A percentile compares a stretch with the other conserved stretches of the same genome.
Evolutionary conservation across 1,139 yeast species (phyloP).

Genomic region (Protomyces pachydermus): DNA sequence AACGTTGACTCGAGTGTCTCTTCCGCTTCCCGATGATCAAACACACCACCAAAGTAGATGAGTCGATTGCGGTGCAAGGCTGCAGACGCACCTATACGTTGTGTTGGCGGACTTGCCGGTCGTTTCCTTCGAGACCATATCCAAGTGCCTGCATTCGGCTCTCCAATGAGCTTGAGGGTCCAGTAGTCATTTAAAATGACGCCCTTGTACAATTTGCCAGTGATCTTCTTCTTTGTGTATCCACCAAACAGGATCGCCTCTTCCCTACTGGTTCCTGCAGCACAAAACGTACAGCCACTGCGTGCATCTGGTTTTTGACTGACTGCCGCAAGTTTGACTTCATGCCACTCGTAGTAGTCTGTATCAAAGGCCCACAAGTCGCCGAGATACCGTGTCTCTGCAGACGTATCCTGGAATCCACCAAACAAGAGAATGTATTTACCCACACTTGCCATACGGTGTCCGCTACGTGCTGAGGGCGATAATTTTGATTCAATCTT

Average conservation of each 20-base stretch:
- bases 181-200: conserved; percentile 85
- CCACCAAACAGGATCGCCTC: conserved; percentile 93
- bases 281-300: conserved; percentile 85
- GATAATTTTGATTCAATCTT: conserved; percentile 70
- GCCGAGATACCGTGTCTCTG: conserved; percentile 71
- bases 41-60: conserved; percentile 90
- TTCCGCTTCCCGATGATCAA: conserved; percentile 90
- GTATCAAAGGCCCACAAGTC: conserved; percentile 94
- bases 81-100: conserved; percentile 93
- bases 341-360: conserved; percentile 82
- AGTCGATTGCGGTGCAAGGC: conserved; percentile 90
- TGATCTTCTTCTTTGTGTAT: conserved; percentile 85
- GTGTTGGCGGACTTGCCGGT: conserved; percentile 69
- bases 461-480: conserved; percentile 89
- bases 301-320: conserved; percentile 84
- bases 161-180: conserved; percentile 82
- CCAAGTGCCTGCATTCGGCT: conserved; percentile 54
- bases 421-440: conserved; percentile 80
- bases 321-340: conserved; percentile 78
- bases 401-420: conserved; percentile 87
- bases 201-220: conserved; percentile 84
- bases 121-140: conserved; percentile 87
- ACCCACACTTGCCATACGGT: conserved; percentile 85
- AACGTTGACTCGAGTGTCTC: conserved; percentile 82
- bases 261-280: conserved; percentile 52